These are phyloP conservation scores for Cenchrus americanus DNA, from an alignment of 176 grass and related monocot species.

Conservation along the genomic window DNA sequence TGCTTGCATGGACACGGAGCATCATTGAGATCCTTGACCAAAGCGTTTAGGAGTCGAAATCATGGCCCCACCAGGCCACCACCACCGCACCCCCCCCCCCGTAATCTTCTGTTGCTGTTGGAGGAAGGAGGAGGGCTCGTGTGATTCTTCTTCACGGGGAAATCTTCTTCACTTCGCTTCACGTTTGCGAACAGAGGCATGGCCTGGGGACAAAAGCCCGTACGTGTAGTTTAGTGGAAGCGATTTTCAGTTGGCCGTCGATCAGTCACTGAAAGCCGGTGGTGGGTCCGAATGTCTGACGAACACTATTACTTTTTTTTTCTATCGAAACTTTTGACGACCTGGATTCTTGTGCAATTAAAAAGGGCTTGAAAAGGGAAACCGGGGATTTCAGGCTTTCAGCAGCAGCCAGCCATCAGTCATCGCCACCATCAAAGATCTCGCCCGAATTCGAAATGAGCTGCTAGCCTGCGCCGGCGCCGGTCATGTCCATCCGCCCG, in stretches of 20 bases:
- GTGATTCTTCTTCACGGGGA: background rate
- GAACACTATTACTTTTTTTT: background rate
- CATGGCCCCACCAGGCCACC: conserved; percentile 20
- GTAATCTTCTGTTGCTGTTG: background rate
- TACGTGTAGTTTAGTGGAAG: background rate
- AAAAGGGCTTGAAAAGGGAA: too few relatives aligned
- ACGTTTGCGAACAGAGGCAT: background rate
- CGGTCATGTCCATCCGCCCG: conserved; percentile 15
- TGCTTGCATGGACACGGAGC: conserved; percentile 31
- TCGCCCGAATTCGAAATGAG: background rate
- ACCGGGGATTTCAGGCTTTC: background rate
- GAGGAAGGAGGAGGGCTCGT: background rate
- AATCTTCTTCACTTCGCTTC: background rate
- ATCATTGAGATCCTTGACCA: conserved; percentile 44
- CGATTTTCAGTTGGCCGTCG: background rate
- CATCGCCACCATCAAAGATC: conserved; percentile 8
- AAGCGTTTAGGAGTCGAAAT: conserved; percentile 32
- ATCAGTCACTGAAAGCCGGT: background rate
- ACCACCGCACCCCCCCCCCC: background rate
- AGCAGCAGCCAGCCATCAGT: background rate
- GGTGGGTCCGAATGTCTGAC: background rate
- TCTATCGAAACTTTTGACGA: background rate
- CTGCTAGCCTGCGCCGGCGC: background rate
- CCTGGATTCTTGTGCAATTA: background rate
- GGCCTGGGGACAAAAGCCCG: background rate